Conservation (phyloP, 106 monocot species). For the Vanilla planifolia region DNA sequence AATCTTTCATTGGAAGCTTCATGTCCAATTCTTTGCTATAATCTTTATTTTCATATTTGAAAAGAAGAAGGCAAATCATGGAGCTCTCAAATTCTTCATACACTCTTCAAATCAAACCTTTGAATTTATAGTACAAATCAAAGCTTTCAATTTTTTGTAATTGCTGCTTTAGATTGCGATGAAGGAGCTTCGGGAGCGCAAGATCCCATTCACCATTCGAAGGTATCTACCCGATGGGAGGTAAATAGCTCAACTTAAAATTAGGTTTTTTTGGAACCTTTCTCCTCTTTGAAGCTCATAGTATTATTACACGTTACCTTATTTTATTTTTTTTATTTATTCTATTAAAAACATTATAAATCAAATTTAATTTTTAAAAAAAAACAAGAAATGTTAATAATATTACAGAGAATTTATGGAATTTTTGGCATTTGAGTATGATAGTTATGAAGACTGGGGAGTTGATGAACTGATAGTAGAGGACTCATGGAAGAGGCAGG, state of each 20-base stretch:
- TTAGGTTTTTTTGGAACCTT: background rate
- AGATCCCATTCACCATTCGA: slow-evolving; percentile 71
- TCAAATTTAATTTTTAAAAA: background rate
- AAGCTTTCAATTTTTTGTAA: too few species aligned
- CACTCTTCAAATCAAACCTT: too few species aligned
- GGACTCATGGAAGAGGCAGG: slow-evolving; percentile 92
- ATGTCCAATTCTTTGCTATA: too few species aligned
- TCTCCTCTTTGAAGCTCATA: background rate
- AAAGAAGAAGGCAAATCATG: too few species aligned
- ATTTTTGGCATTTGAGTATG: background rate
- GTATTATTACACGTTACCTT: background rate
- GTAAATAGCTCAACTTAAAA: slow-evolving; percentile 10
- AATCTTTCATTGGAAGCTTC: too few species aligned
- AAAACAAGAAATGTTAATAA: background rate
- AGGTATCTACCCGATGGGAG: slow-evolving; percentile 75
- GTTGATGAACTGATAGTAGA: slow-evolving; percentile 96
- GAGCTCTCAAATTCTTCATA: too few species aligned
- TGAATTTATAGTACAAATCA: too few species aligned
- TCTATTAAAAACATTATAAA: background rate
- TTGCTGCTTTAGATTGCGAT: slow-evolving; percentile 50
- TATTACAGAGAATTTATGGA: too few species aligned
- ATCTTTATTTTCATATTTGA: too few species aligned
- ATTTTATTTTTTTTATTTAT: background rate
- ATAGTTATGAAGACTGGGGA: slow-evolving; percentile 94
- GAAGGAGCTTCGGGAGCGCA: slow-evolving; percentile 63